phyloP scores from a whole-genome alignment of 1,284 basidiomycete species.

The Boletellus sp. region DNA sequence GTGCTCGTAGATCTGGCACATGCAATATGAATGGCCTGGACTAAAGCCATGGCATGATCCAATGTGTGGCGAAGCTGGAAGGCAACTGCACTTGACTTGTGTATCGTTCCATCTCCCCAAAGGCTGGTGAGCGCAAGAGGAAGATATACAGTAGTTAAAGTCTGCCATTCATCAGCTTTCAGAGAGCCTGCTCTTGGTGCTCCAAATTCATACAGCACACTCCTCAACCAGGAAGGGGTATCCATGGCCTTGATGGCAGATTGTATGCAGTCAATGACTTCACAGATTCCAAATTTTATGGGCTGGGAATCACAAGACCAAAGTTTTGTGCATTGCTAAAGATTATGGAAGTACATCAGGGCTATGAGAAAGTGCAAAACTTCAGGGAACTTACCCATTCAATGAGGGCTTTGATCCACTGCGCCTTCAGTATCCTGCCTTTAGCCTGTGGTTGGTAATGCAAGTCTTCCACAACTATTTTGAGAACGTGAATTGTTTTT shows the following conservation, averaged over 20 bases:
- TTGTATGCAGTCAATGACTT: background rate
- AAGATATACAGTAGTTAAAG: background rate
- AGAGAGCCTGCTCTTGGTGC: background rate
- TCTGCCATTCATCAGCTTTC: background rate
- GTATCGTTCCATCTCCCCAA: background rate
- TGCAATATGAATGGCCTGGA: no score
- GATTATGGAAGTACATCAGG: background rate
- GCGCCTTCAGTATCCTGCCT: background rate
- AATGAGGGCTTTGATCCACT: background rate
- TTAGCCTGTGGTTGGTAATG: background rate
- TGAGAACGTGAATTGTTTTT: background rate
- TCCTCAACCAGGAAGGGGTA: background rate
- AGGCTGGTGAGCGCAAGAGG: background rate
- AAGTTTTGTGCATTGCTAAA: background rate
- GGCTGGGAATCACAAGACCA: no score
- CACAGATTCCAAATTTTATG: background rate
- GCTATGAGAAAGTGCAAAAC: background rate
- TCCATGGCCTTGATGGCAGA: background rate
- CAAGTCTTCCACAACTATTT: background rate
- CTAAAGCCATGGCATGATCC: no score
- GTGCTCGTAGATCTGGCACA: no score
- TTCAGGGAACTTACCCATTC: background rate
- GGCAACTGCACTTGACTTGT: no score
- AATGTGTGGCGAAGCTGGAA: no score
- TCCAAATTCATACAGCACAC: background rate